phyloP scores from a whole-genome alignment of 495 filamentous ascomycete species.

The Chaetomium tenue region DNA sequence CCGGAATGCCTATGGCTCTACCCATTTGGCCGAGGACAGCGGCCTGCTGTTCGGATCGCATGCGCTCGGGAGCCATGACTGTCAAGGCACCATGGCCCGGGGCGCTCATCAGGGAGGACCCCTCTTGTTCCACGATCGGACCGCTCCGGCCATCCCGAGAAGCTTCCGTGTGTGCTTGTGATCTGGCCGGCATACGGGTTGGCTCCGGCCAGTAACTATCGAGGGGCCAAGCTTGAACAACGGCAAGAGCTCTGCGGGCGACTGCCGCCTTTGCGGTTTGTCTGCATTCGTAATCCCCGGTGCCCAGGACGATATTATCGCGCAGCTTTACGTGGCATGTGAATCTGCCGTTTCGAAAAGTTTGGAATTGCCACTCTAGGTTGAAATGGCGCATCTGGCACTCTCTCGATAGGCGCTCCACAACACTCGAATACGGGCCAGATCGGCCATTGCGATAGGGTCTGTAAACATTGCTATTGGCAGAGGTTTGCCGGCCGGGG shows the following conservation, averaged over 20 bases:
- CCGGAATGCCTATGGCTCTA: constrained; percentile 1
- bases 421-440: not conserved
- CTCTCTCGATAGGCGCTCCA: constrained; percentile 17
- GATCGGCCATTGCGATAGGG: not conserved
- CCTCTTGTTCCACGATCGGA: not conserved
- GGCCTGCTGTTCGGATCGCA: not conserved
- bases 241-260: constrained; percentile 20
- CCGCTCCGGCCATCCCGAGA: not conserved
- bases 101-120: not conserved
- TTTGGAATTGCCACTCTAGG: constrained; percentile 19
- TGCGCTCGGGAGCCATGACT: not conserved
- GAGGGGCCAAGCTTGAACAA: not conserved
- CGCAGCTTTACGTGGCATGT: constrained; percentile 19
- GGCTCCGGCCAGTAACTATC: not conserved
- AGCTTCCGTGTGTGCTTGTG: not conserved
- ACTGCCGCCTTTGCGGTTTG: constrained; percentile 8
- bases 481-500: not conserved
- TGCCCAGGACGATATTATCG: not conserved
- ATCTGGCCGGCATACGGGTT: not conserved
- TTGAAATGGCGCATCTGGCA: constrained; percentile 40
- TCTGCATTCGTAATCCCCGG: not conserved
- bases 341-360: not conserved
- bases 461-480: too few species aligned
- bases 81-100: not conserved
- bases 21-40: constrained; percentile 15